These are phyloP conservation scores for Actinomortierella ambigua DNA, from an alignment of 371 early-diverging fungal species.

Conservation along the genomic window DNA sequence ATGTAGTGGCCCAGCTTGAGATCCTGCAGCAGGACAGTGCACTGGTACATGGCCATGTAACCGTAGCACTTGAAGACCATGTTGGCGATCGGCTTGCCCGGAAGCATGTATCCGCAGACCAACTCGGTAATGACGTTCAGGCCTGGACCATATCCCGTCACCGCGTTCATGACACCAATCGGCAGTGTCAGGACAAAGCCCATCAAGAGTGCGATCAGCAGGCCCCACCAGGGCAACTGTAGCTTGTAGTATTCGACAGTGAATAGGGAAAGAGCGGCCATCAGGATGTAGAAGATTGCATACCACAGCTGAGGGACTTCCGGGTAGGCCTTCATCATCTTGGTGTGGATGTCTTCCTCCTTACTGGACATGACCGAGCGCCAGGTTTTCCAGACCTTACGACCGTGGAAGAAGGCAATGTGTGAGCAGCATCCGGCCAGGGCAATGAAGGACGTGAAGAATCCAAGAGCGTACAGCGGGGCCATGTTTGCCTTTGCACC, in stretches of 20 bases:
- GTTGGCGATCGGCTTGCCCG: constrained; percentile 69
- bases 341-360: constrained; percentile 70
- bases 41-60: constrained; percentile 52
- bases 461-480: constrained; percentile 72
- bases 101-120: constrained; percentile 59
- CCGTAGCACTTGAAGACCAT: constrained; percentile 58
- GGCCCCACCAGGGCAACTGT: constrained; percentile 72
- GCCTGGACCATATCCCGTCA: constrained; percentile 51
- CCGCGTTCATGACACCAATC: constrained; percentile 75
- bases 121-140: constrained; percentile 74
- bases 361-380: constrained; percentile 26
- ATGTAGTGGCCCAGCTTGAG: constrained; percentile 78
- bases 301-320: constrained; percentile 83
- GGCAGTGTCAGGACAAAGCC: constrained; percentile 74
- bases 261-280: constrained; percentile 60
- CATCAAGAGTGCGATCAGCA: constrained; percentile 67
- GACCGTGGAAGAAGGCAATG: constrained; percentile 55
- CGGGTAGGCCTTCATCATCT: constrained; percentile 67
- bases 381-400: constrained; percentile 49
- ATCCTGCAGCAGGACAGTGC: constrained; percentile 52
- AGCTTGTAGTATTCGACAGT: constrained; percentile 59
- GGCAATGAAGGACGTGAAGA: constrained; percentile 65
- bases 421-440: constrained; percentile 70
- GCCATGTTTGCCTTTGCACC: constrained; percentile 77
- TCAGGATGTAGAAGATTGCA: constrained; percentile 57